Base-by-base conservation (phyloP, 805 yeast genomes). In the Yamadazyma endophytica region DNA sequence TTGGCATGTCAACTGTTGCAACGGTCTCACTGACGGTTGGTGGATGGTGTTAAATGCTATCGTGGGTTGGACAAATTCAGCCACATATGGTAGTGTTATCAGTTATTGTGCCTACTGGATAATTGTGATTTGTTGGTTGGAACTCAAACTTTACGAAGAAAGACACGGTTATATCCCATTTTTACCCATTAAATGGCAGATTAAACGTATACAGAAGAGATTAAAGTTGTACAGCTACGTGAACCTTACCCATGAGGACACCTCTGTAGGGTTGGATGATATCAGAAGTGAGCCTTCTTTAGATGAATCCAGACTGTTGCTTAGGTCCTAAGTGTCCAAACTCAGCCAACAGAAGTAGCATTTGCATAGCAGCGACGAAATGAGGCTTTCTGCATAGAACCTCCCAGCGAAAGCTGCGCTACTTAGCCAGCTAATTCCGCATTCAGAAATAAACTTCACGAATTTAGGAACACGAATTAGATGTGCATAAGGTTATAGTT, bases 1-100 rank as follows among this genome's bases (percentile, higher is more conserved):
- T 2, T 88, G 97, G 97, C 97, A 88, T 54, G 95, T 88, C 16
- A 86, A 88, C 58, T 87, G 96, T 56, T 88, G 97, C 61, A 87
- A 87, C 54, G 72, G 72, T 4, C 56, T 52, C 27, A 70, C 64
- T 21, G 71, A 64, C 28, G 61, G 63, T 1, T 61, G 67, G 55
- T 65, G 72, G 72, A 65, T 66, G 71, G 57, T 64, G 12, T 56
- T 61, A 37, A 65, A 64, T 30, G 70, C 72, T 21, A 49, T 65
- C 21, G 52, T 65, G 26, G 72, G 72, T 4, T 65, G 72, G 72
- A 64, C 70, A 17, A 65, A 65, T 37, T 51, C 66, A 12, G 72
- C 72, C 12, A 65, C 72, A 3, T 61, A 63, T 44, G 70, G 68
- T 4, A 61, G 68, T 37, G 68, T 66, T 7, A 42, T 47, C 6